These are phyloP conservation scores for Vigna radiata DNA, from an alignment of 306 rosid genomes.

Conservation along the genomic window DNA sequence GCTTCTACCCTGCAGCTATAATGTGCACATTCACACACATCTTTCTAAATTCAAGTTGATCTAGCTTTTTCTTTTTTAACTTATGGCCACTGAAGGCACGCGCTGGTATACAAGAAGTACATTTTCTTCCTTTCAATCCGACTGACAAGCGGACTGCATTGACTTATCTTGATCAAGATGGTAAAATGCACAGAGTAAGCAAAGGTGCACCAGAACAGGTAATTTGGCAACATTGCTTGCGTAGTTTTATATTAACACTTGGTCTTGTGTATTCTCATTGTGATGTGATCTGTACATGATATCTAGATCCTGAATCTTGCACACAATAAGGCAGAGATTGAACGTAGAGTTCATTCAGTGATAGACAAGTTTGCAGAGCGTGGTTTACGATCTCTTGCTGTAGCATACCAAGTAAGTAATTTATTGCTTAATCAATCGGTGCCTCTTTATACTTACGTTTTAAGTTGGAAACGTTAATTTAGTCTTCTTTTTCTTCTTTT, in stretches of 20 bases:
- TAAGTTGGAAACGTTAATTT: conserved; percentile 19
- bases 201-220: conserved; percentile 99
- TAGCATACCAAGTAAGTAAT: conserved; percentile 83
- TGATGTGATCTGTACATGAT: conserved; percentile 39
- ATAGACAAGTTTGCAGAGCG: conserved; percentile 97
- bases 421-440: conserved; percentile 34
- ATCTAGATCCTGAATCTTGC: conserved; percentile 86
- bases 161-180: conserved; percentile 82
- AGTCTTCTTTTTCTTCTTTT: conserved; percentile 34
- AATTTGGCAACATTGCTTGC: conserved; percentile 30
- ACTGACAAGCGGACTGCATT: conserved; percentile 97
- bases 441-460: conserved; percentile 8
- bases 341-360: conserved; percentile 88
- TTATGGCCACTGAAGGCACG: conserved; percentile 70
- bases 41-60: conserved; percentile 35
- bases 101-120: conserved; percentile 90
- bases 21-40: not conserved
- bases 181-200: conserved; percentile 96
- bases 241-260: not conserved
- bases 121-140: conserved; percentile 98
- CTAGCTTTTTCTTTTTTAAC: conserved; percentile 30
- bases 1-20: conserved; percentile 27
- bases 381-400: conserved; percentile 96
- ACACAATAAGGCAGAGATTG: conserved; percentile 87
- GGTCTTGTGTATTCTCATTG: conserved; percentile 39